Conservation (phyloP, 2,329 filamentous ascomycete genomes). For the Lasiodiplodia hormozganensis region DNA sequence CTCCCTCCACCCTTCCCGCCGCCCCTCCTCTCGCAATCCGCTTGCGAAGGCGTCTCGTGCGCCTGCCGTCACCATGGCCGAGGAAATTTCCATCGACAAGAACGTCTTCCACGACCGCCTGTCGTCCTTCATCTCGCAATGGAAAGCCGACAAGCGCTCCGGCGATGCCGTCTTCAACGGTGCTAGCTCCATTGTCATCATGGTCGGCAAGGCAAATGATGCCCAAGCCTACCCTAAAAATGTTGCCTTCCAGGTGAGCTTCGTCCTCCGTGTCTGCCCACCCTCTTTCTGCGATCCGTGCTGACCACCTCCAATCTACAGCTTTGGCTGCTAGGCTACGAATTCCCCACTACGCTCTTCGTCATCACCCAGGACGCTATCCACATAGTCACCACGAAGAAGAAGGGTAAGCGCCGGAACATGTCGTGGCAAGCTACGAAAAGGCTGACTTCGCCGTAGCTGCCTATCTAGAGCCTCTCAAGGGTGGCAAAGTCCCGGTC, state of each 20-base stretch:
- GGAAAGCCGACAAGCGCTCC: constrained; percentile 94
- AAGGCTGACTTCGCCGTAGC: constrained; percentile 62
- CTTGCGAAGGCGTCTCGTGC: constrained; percentile 33
- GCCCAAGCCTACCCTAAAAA: constrained; percentile 89
- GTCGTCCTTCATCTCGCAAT: constrained; percentile 83
- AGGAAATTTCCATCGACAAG: constrained; percentile 91
- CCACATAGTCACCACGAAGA: constrained; percentile 93
- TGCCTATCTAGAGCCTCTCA: constrained; percentile 89
- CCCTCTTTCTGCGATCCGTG: background rate
- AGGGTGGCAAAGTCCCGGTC: constrained; percentile 88
- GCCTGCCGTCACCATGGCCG: constrained; percentile 59
- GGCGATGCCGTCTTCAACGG: constrained; percentile 86
- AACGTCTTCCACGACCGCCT: constrained; percentile 93
- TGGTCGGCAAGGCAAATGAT: constrained; percentile 96
- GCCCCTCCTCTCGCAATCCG: constrained; percentile 31
- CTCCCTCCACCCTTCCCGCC: constrained; percentile 31
- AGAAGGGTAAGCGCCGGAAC: constrained; percentile 74
- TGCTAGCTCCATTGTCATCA: constrained; percentile 82
- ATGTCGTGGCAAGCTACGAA: constrained; percentile 32
- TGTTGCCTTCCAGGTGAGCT: constrained; percentile 89
- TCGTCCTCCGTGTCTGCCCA: constrained; percentile 28
- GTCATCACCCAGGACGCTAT: constrained; percentile 87
- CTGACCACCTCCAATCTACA: constrained; percentile 51
- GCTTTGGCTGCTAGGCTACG: constrained; percentile 99
- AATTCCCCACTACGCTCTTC: constrained; percentile 95